phyloP scores from a whole-genome alignment of 495 filamentous ascomycete species.

The Lasiosphaeris hirsuta region DNA sequence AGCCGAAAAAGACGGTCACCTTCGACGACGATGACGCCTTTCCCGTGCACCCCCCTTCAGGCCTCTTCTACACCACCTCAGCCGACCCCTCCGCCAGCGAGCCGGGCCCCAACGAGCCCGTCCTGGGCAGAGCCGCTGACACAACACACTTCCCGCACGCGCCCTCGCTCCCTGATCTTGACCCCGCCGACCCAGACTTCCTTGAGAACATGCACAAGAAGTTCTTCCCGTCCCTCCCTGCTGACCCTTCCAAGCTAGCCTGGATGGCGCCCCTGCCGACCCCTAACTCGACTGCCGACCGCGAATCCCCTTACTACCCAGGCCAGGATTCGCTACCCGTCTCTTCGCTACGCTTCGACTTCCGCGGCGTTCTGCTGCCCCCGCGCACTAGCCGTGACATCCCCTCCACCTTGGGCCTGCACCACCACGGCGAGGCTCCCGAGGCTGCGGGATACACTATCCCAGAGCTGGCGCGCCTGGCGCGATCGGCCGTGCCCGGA shows the following conservation, averaged over 20 bases:
- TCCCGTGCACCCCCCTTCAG: slow-evolving; percentile 17
- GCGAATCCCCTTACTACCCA: slow-evolving; percentile 76
- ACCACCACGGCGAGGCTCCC: slow-evolving; percentile 92
- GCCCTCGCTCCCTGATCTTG: slow-evolving; percentile 59
- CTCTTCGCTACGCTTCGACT: slow-evolving; percentile 82
- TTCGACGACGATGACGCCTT: slow-evolving; percentile 25
- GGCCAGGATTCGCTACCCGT: slow-evolving; percentile 64
- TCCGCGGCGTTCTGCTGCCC: slow-evolving; percentile 71
- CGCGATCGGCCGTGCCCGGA: slow-evolving; percentile 74
- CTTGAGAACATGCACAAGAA: slow-evolving; percentile 78
- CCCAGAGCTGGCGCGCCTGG: slow-evolving; percentile 77
- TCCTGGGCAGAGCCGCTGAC: slow-evolving; percentile 29
- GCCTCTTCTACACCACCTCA: slow-evolving; percentile 25
- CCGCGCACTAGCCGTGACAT: slow-evolving; percentile 69
- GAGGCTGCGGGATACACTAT: slow-evolving; percentile 94
- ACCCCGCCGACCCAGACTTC: slow-evolving; percentile 79
- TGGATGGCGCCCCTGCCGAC: slow-evolving; percentile 79
- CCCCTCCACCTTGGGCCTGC: slow-evolving; percentile 71
- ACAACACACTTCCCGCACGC: slow-evolving; percentile 40
- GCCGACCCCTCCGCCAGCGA: slow-evolving; percentile 5
- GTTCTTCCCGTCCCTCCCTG: slow-evolving; percentile 84
- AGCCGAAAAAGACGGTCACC: slow-evolving; percentile 28
- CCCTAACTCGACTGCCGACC: slow-evolving; percentile 52
- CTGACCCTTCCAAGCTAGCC: slow-evolving; percentile 78
- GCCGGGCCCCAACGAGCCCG: slow-evolving; percentile 26